Conservation (phyloP, 148 eudicot species). For the Camellia japonica region DNA sequence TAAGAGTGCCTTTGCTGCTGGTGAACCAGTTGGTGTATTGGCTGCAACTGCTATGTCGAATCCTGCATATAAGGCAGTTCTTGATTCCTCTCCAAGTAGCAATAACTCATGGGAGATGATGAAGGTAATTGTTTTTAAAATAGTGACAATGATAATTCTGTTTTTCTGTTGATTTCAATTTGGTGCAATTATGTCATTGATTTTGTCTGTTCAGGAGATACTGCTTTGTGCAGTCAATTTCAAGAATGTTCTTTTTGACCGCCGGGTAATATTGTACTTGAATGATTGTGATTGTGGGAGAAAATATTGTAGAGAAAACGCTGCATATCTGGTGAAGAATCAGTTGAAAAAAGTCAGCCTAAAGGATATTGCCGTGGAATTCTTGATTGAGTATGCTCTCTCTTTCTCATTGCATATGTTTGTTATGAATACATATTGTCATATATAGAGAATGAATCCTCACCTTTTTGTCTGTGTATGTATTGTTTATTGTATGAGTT, state of each 20-base stretch:
- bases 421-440: not conserved
- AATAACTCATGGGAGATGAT: constrained; percentile 95
- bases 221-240: constrained; percentile 77
- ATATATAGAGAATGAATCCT: not conserved
- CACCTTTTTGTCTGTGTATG: not conserved
- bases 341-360: constrained; percentile 71
- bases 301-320: constrained; percentile 73
- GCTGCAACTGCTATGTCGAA: constrained; percentile 99
- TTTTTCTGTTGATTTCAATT: constrained; percentile 1
- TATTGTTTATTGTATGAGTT: not conserved
- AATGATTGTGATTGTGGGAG: constrained; percentile 83
- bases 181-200: constrained; percentile 6
- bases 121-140: constrained; percentile 58
- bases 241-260: constrained; percentile 64
- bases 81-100: constrained; percentile 92
- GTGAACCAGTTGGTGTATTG: constrained; percentile 95
- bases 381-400: constrained; percentile 72
- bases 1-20: constrained; percentile 64
- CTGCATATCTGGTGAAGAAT: constrained; percentile 68
- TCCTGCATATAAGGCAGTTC: constrained; percentile 98
- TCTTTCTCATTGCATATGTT: not conserved
- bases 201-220: constrained; percentile 65
- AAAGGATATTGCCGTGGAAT: constrained; percentile 79
- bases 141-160: not conserved
- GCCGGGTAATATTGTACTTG: constrained; percentile 68